These are phyloP conservation scores for Penicillium canariense DNA, from an alignment of 495 filamentous ascomycete genomes.

Conservation along the genomic window DNA sequence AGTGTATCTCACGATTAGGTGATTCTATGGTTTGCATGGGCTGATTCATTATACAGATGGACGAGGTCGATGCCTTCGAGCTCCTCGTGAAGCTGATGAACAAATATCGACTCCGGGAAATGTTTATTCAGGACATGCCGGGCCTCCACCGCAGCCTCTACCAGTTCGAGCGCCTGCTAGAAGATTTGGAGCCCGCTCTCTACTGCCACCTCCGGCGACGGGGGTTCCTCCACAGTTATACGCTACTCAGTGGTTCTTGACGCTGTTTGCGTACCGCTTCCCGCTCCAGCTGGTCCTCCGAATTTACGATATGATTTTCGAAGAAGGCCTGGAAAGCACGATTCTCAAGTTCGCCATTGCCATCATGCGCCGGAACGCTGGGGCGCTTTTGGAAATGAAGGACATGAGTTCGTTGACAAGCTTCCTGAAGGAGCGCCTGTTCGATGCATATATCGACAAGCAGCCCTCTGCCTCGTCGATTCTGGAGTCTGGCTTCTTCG, in stretches of 20 bases:
- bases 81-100: slow-evolving; percentile 94
- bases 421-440: slow-evolving; percentile 89
- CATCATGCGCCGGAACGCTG: slow-evolving; percentile 90
- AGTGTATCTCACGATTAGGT: slow-evolving; percentile 26
- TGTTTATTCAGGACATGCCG: slow-evolving; percentile 96
- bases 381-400: slow-evolving; percentile 74
- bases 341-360: slow-evolving; percentile 93
- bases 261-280: slow-evolving; percentile 98
- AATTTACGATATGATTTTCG: slow-evolving; percentile 94
- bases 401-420: slow-evolving; percentile 85
- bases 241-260: slow-evolving; percentile 98
- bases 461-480: slow-evolving; percentile 82
- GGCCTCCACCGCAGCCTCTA: slow-evolving; percentile 91
- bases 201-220: slow-evolving; percentile 92
- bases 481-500: slow-evolving; percentile 96
- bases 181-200: slow-evolving; percentile 89
- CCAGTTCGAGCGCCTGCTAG: slow-evolving; percentile 90
- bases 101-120: slow-evolving; percentile 86
- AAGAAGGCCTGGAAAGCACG: slow-evolving; percentile 84
- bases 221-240: slow-evolving; percentile 90
- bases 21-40: background rate
- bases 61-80: slow-evolving; percentile 94
- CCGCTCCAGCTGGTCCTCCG: slow-evolving; percentile 93
- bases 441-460: slow-evolving; percentile 96
- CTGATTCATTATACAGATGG: slow-evolving; percentile 61